Percentiles rank a stretch among this genome's conserved stretches.
These are phyloP conservation scores for Lathyrus oleraceus DNA, from an alignment of 306 rosid species.

Conservation along the genomic window DNA sequence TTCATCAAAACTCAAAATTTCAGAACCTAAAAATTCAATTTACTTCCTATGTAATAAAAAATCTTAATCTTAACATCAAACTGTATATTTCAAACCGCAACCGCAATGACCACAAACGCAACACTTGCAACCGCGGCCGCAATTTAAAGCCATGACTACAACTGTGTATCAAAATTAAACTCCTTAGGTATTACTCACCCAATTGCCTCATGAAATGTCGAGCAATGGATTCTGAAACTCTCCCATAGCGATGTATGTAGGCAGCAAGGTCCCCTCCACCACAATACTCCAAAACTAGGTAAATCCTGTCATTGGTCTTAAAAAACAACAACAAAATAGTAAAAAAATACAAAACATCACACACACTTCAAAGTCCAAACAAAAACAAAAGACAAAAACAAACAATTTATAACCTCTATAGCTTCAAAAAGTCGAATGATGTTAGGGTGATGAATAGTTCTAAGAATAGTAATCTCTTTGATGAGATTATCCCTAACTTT, in stretches of 20 bases:
- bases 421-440: constrained; percentile 72
- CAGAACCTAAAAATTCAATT: no score
- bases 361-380: not conserved
- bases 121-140: no score
- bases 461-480: constrained; percentile 82
- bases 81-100: no score
- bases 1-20: no score
- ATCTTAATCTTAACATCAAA: no score
- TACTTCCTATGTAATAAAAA: no score
- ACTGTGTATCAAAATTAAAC: not conserved
- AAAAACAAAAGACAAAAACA: not conserved
- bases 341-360: not conserved
- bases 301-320: constrained; percentile 77
- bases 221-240: constrained; percentile 74
- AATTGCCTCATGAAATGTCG: constrained; percentile 88
- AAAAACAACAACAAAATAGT: not conserved
- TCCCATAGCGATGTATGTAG: constrained; percentile 64
- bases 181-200: constrained; percentile 50
- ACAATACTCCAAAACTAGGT: constrained; percentile 94
- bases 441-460: constrained; percentile 80
- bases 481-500: constrained; percentile 74
- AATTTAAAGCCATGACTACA: no score
- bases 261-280: constrained; percentile 84
- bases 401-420: constrained; percentile 48
- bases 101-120: no score